phyloP scores from a whole-genome alignment of 495 filamentous ascomycete species.

The Xylaria scruposa region DNA sequence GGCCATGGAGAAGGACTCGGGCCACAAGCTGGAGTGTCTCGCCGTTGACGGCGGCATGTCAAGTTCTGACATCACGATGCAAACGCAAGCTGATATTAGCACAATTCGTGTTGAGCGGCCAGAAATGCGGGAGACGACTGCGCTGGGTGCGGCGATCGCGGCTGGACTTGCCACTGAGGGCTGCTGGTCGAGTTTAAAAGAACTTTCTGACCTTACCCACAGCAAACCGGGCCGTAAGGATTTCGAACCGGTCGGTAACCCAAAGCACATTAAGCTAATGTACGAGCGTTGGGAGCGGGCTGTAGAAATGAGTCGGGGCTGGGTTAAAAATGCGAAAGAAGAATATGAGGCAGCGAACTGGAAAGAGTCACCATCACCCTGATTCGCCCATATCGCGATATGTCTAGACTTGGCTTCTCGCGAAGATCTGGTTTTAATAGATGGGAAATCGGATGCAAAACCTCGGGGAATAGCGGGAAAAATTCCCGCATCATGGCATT shows the following conservation, averaged over 20 bases:
- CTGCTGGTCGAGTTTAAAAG: conserved; percentile 80
- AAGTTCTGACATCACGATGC: conserved; percentile 94
- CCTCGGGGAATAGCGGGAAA: not conserved
- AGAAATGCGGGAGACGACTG: conserved; percentile 91
- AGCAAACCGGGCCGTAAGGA: conserved; percentile 76
- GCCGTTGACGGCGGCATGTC: conserved; percentile 96
- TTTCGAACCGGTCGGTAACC: conserved; percentile 71
- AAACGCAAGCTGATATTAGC: conserved; percentile 92
- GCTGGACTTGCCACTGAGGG: conserved; percentile 81
- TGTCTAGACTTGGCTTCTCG: conserved; percentile 13
- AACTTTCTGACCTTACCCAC: conserved; percentile 70
- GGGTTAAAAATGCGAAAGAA: conserved; percentile 58
- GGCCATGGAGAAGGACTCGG: conserved; percentile 92
- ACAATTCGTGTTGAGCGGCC: conserved; percentile 88
- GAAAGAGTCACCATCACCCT: not conserved
- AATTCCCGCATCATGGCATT: conserved; percentile 8
- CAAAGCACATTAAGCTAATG: conserved; percentile 67
- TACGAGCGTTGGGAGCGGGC: conserved; percentile 85
- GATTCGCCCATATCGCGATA: not conserved
- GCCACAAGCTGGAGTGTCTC: conserved; percentile 74
- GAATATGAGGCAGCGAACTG: conserved; percentile 3
- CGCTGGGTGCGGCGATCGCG: conserved; percentile 91
- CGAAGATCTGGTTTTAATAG: not conserved
- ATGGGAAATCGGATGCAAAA: not conserved
- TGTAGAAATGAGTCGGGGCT: conserved; percentile 89